phyloP scores from a whole-genome alignment of 2,329 filamentous ascomycete genomes.

The Raffaelea arxii region DNA sequence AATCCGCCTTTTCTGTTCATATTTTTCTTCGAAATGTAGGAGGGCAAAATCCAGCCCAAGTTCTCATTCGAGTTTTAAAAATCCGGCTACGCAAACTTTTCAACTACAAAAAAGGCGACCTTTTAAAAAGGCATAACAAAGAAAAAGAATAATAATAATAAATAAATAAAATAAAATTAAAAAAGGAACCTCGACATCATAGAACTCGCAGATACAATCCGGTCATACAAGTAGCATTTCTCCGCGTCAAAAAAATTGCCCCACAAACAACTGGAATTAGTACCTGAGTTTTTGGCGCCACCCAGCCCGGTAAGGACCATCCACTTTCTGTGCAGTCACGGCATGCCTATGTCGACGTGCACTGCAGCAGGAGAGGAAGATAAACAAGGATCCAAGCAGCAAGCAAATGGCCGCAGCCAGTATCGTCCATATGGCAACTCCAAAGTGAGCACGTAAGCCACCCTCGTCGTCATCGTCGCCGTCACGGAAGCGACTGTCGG shows the following conservation, averaged over 20 bases:
- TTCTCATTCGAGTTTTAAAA: too few species aligned
- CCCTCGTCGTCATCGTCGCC: slow-evolving; percentile 26
- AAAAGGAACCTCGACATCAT: too few species aligned
- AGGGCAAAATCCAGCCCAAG: too few species aligned
- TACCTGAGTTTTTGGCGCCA: too few species aligned
- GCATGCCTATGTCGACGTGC: slow-evolving; percentile 30
- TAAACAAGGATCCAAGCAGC: slow-evolving; percentile 44
- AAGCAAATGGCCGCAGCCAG: slow-evolving; percentile 45
- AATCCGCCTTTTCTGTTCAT: too few species aligned
- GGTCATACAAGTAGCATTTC: too few species aligned
- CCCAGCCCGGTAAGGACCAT: slow-evolving; percentile 16
- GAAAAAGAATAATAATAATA: background rate
- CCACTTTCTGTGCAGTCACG: slow-evolving; percentile 16
- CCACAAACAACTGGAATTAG: too few species aligned
- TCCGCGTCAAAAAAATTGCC: too few species aligned
- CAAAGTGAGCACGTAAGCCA: slow-evolving; percentile 37
- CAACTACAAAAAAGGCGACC: background rate
- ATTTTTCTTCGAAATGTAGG: too few species aligned
- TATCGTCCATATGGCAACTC: slow-evolving; percentile 47
- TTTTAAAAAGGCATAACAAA: background rate
- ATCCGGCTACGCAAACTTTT: too few species aligned
- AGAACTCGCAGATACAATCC: too few species aligned
- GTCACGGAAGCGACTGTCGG: slow-evolving; percentile 17
- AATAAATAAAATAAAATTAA: background rate
- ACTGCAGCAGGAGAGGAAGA: slow-evolving; percentile 54